Percentiles rank a stretch among this genome's conserved stretches.
phyloP scores from a whole-genome alignment of 768 basidiomycete species.

The Naganishia vaughanmartiniae region DNA sequence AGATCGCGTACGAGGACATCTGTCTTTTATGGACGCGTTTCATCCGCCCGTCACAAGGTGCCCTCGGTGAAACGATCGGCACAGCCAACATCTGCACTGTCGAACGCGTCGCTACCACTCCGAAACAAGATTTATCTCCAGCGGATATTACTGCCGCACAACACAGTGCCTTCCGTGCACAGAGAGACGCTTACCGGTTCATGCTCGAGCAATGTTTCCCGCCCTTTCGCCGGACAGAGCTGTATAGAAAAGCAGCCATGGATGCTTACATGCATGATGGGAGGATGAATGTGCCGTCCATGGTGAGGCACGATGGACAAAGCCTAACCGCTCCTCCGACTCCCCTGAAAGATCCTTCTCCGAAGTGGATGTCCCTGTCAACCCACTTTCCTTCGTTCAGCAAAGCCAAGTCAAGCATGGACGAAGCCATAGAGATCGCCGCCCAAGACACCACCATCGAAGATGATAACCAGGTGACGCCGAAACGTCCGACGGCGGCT shows the following conservation, averaged over 20 bases:
- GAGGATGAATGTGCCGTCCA: not conserved
- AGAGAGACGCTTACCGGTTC: constrained; percentile 76
- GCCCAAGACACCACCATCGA: not conserved
- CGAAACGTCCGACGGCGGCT: constrained; percentile 7
- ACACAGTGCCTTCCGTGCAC: constrained; percentile 75
- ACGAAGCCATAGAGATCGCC: not conserved
- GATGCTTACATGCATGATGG: constrained; percentile 46
- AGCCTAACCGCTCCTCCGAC: not conserved
- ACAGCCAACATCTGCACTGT: not conserved
- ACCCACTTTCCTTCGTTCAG: constrained; percentile 19
- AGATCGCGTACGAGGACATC: constrained; percentile 68
- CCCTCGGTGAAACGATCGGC: not conserved
- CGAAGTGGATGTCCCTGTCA: constrained; percentile 18
- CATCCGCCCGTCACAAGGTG: not conserved
- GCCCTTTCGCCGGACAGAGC: constrained; percentile 78
- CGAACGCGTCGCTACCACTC: not conserved
- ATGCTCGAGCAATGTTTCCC: constrained; percentile 88
- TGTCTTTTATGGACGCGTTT: constrained; percentile 65
- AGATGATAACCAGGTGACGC: not conserved
- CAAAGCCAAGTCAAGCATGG: not conserved
- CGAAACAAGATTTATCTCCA: constrained; percentile 69
- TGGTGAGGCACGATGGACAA: not conserved
- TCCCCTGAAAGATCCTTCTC: not conserved
- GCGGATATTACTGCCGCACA: constrained; percentile 59
- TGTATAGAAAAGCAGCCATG: constrained; percentile 85